These are phyloP conservation scores for Lactarius hatsudake DNA, from an alignment of 768 basidiomycete genomes.

Conservation along the genomic window DNA sequence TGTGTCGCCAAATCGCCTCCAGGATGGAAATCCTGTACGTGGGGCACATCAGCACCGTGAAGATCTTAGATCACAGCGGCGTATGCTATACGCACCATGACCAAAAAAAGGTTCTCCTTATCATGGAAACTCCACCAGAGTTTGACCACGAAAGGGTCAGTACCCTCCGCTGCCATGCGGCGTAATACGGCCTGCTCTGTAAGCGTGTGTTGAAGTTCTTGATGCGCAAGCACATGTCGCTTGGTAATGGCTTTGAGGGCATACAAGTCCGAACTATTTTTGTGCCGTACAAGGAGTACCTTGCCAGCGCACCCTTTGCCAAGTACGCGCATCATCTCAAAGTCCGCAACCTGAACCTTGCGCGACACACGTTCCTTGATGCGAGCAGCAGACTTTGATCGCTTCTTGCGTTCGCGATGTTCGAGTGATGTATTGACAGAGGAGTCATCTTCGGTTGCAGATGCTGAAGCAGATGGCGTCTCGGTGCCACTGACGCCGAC, in stretches of 20 bases:
- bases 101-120: conserved; percentile 93
- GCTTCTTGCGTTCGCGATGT: conserved; percentile 48
- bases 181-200: conserved; percentile 96
- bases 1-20: conserved; percentile 98
- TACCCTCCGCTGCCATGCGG: conserved; percentile 84
- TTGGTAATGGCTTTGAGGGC: conserved; percentile 99
- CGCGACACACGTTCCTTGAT: conserved; percentile 54
- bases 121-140: conserved; percentile 99
- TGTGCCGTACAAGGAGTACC: conserved; percentile 86
- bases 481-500: conserved; percentile 28
- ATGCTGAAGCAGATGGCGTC: conserved; percentile 51
- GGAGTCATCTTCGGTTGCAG: conserved; percentile 59
- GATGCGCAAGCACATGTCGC: conserved; percentile 92
- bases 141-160: conserved; percentile 93
- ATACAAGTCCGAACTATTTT: conserved; percentile 66
- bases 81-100: conserved; percentile 62
- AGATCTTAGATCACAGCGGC: not conserved
- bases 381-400: conserved; percentile 48
- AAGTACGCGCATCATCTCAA: conserved; percentile 95
- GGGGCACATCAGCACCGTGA: conserved; percentile 5
- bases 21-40: conserved; percentile 80
- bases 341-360: conserved; percentile 85
- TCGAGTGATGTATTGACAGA: conserved; percentile 58
- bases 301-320: conserved; percentile 98
- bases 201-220: conserved; percentile 93